Conservation (phyloP, 306 rosid species). For the Inga laurina region DNA sequence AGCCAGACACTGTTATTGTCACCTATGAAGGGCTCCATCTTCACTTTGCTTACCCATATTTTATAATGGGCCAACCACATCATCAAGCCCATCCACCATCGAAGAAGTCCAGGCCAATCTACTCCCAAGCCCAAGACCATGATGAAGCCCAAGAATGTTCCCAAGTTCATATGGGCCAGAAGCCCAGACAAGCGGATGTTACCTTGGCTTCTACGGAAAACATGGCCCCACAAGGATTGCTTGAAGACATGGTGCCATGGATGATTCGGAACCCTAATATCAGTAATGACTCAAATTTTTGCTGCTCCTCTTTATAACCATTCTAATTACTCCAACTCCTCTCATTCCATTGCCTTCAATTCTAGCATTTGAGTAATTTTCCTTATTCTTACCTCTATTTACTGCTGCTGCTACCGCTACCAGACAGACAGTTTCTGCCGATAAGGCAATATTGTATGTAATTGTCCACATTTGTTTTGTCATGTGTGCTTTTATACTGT, state of each 20-base stretch:
- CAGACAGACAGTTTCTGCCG: background rate
- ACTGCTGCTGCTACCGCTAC: background rate
- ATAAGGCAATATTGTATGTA: constrained; percentile 25
- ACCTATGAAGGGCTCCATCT: constrained; percentile 93
- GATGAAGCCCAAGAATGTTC: constrained; percentile 2
- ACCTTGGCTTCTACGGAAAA: background rate
- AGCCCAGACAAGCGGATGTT: background rate
- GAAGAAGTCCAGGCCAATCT: constrained; percentile 57
- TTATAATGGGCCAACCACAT: constrained; percentile 43
- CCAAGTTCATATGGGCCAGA: background rate
- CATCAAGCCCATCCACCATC: constrained; percentile 38
- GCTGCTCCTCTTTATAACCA: constrained; percentile 42
- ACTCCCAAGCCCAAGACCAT: constrained; percentile 24
- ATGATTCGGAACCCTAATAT: constrained; percentile 66
- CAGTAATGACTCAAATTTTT: constrained; percentile 40
- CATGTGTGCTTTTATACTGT: background rate
- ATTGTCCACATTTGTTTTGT: background rate
- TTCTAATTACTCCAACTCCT: constrained; percentile 39
- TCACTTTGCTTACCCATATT: constrained; percentile 79
- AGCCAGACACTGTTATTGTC: constrained; percentile 73
- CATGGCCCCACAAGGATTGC: constrained; percentile 54
- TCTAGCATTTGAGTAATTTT: constrained; percentile 30
- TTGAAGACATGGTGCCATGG: constrained; percentile 77
- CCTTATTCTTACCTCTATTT: background rate
- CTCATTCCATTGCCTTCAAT: constrained; percentile 41